Conservation (phyloP, 495 filamentous ascomycete genomes). For the Lasiosphaeria ovina region DNA sequence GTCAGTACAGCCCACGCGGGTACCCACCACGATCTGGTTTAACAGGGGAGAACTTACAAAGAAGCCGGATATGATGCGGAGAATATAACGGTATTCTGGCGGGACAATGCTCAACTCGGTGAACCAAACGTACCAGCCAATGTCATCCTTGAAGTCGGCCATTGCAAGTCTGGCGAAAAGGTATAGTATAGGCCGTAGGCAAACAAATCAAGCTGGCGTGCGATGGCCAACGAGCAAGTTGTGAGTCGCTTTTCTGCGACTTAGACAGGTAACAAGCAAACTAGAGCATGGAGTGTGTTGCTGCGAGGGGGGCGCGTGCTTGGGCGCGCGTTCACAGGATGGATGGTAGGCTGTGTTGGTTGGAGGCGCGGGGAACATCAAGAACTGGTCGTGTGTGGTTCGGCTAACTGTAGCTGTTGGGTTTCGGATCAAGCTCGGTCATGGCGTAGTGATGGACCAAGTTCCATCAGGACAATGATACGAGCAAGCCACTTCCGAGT, state of each 20-base stretch:
- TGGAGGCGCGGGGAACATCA: too few species aligned
- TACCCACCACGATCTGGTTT: background rate
- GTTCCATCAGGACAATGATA: slow-evolving; percentile 18
- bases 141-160: slow-evolving; percentile 8
- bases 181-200: background rate
- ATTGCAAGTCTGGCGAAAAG: slow-evolving; percentile 2
- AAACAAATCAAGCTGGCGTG: background rate
- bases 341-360: background rate
- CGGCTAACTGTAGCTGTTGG: slow-evolving; percentile 23
- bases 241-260: background rate
- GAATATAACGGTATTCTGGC: slow-evolving; percentile 17
- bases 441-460: slow-evolving; percentile 10
- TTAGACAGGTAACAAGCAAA: too few species aligned
- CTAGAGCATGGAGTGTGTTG: too few species aligned
- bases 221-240: background rate
- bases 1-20: too few species aligned
- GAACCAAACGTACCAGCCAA: slow-evolving; percentile 21
- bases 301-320: background rate
- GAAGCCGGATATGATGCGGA: slow-evolving; percentile 24
- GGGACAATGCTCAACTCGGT: slow-evolving; percentile 24
- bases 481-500: too few species aligned
- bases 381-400: background rate
- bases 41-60: slow-evolving; percentile 20
- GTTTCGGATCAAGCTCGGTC: slow-evolving; percentile 13
- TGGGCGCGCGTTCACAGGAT: background rate